phyloP scores from a whole-genome alignment of 2,329 filamentous ascomycete species.

The Cordyceps militaris region DNA sequence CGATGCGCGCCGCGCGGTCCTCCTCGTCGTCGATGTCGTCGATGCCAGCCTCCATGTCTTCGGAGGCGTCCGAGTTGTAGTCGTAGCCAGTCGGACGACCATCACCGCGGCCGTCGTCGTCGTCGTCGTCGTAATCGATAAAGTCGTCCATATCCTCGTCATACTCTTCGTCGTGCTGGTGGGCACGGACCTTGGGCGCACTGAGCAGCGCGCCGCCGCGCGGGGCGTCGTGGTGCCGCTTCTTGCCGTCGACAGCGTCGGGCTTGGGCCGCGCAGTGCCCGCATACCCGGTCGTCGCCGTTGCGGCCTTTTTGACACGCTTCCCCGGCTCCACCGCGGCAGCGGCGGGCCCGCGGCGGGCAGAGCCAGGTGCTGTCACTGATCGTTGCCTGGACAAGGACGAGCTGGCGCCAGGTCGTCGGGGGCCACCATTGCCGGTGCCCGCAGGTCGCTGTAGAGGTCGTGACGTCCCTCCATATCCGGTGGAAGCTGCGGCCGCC shows the following conservation, averaged over 20 bases:
- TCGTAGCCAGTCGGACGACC: slow-evolving; percentile 41
- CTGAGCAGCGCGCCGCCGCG: slow-evolving; percentile 37
- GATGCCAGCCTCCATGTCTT: slow-evolving; percentile 71
- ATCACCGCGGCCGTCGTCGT: slow-evolving; percentile 32
- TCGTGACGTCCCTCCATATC: slow-evolving; percentile 26
- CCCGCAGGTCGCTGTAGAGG: slow-evolving; percentile 9
- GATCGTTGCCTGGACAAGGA: background rate
- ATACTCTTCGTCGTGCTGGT: slow-evolving; percentile 50
- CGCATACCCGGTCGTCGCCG: slow-evolving; percentile 57
- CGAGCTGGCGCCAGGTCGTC: slow-evolving; percentile 10
- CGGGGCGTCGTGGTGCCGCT: slow-evolving; percentile 26
- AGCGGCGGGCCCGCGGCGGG: slow-evolving; percentile 13
- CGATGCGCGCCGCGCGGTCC: slow-evolving; percentile 50
- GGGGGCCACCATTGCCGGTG: slow-evolving; percentile 25
- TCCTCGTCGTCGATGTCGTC: slow-evolving; percentile 72
- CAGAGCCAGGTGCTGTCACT: background rate
- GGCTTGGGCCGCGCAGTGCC: slow-evolving; percentile 57
- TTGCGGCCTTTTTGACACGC: slow-evolving; percentile 54
- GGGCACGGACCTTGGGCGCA: slow-evolving; percentile 23
- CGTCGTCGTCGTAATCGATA: slow-evolving; percentile 54
- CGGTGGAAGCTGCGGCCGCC: slow-evolving; percentile 8
- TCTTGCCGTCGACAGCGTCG: slow-evolving; percentile 19
- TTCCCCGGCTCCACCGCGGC: slow-evolving; percentile 39
- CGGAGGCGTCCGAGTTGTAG: slow-evolving; percentile 59
- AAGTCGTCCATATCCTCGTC: slow-evolving; percentile 57